Evolutionary conservation across 176 grass and related monocot genomes (phyloP).

Genomic region (Eleusine coracana): DNA sequence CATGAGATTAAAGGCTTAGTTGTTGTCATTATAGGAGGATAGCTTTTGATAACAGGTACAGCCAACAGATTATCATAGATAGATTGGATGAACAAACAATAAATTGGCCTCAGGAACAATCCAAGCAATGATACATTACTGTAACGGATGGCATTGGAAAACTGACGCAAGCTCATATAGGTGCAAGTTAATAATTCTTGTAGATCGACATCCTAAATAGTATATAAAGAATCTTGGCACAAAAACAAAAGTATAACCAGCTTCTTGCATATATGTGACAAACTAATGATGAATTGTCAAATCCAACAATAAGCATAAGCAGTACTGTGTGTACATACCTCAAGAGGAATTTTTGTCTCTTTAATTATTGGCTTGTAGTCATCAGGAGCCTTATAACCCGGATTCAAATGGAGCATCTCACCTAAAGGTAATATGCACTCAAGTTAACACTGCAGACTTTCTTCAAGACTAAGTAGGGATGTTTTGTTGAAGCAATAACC

Average conservation of each 20-base stretch:
- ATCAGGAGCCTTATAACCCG: constrained; percentile 76
- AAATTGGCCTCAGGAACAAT: background rate
- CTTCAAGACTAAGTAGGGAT: constrained; percentile 8
- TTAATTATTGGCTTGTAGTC: constrained; percentile 89
- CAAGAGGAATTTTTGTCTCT: constrained; percentile 81
- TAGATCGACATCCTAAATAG: no score
- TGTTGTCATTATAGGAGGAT: background rate
- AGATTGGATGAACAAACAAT: background rate
- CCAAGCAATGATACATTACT: background rate
- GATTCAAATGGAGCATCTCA: constrained; percentile 79
- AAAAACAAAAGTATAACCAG: background rate
- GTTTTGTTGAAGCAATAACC: background rate
- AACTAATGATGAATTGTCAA: constrained; percentile 31
- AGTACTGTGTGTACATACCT: constrained; percentile 49
- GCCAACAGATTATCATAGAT: background rate
- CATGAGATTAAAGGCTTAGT: no score
- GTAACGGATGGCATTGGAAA: constrained; percentile 8
- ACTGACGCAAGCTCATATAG: constrained; percentile 9
- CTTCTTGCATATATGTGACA: constrained; percentile 17
- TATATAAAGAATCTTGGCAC: background rate
- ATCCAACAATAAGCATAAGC: constrained; percentile 29
- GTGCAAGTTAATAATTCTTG: background rate
- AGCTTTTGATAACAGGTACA: background rate
- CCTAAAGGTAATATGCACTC: constrained; percentile 54
- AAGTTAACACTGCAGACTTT: constrained; percentile 16